Percentiles rank a stretch among this genome's conserved stretches.
Conservation (phyloP, 164 flowering plant species). For the Stephania japonica region DNA sequence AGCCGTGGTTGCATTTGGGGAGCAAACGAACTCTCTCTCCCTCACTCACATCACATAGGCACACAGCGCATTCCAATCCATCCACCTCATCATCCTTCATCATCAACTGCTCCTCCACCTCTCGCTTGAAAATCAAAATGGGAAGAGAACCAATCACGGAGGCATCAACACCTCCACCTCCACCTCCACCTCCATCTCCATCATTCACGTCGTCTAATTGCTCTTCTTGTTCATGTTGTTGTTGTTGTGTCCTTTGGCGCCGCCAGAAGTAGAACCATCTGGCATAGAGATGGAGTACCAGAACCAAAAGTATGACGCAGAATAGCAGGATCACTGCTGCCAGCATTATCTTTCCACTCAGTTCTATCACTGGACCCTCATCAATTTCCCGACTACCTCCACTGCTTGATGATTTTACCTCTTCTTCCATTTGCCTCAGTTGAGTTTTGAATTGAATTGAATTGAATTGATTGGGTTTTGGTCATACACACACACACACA, state of each 20-base stretch:
- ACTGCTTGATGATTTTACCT: too few relatives aligned
- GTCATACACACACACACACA: too few relatives aligned
- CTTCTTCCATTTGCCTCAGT: neutral
- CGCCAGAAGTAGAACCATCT: slow-evolving; percentile 49
- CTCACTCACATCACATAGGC: slow-evolving; percentile 46
- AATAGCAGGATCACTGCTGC: slow-evolving; percentile 49
- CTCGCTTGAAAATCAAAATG: slow-evolving; percentile 24
- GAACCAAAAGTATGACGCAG: slow-evolving; percentile 48
- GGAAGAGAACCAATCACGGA: slow-evolving; percentile 48
- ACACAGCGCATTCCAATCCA: slow-evolving; percentile 70
- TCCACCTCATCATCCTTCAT: too few relatives aligned
- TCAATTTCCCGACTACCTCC: neutral
- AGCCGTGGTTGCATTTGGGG: slow-evolving; percentile 73
- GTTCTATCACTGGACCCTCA: slow-evolving; percentile 7
- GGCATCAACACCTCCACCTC: slow-evolving; percentile 47
- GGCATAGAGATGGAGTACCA: slow-evolving; percentile 70
- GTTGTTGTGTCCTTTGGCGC: slow-evolving; percentile 13
- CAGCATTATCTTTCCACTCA: slow-evolving; percentile 60
- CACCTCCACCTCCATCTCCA: slow-evolving; percentile 19
- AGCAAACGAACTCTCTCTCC: slow-evolving; percentile 64
- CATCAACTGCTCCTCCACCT: too few relatives aligned
- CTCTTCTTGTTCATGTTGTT: slow-evolving; percentile 6
- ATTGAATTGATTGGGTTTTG: too few relatives aligned
- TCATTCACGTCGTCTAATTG: slow-evolving; percentile 17
- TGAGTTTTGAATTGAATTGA: too few relatives aligned